Evolutionary conservation across 768 basidiomycete genomes (phyloP), one percentile per base, ranked within the genome.

Genomic region (Boletus reticulatus): DNA sequence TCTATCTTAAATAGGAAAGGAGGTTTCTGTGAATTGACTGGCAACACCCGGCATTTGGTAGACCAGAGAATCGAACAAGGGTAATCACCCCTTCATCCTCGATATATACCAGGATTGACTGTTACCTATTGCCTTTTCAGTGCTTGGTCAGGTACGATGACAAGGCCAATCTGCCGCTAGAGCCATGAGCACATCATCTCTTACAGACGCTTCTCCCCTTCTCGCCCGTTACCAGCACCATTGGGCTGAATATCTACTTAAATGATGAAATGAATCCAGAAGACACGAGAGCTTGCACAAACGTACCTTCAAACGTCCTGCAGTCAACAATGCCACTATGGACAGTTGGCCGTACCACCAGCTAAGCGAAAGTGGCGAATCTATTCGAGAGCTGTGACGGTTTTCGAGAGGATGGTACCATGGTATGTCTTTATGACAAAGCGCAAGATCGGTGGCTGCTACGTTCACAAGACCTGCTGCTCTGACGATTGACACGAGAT

Each of bases 331-430:
- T 7, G 55, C 38, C 13, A 7, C 43, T 12, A 56, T 56, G 41
- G 55, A 52, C 4, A 56, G 29, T n/a, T 56, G 50, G 27, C 36
- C 41, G 9, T 57, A 37, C 50, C 56, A 57, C 56, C 46, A 53
- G 19, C 34, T 52, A 17, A 29, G 51, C 8, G 34, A 43, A 7
- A 53, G 8, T 7, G 17, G 19, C 7, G 51, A 47, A 19, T 48
- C 43, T 5, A 19, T 29, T 42, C 13, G 19, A 9, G 32, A 17
- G 11, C 7, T 24, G 17, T 47, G 39, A 20, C 48, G 20, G 20
- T 19, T 48, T 43, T 57, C 46, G 1, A 48, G 56, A 31, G 46
- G 46, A 38, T 46, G 32, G 10, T 57, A 57, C 56, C 51, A 53
- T 14, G 56, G 56, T 29, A 57, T 31, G 20, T 31, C 51, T n/a